Base-by-base conservation (phyloP, 352 stramenopile genomes). In the Aphanomyces stellatus region DNA sequence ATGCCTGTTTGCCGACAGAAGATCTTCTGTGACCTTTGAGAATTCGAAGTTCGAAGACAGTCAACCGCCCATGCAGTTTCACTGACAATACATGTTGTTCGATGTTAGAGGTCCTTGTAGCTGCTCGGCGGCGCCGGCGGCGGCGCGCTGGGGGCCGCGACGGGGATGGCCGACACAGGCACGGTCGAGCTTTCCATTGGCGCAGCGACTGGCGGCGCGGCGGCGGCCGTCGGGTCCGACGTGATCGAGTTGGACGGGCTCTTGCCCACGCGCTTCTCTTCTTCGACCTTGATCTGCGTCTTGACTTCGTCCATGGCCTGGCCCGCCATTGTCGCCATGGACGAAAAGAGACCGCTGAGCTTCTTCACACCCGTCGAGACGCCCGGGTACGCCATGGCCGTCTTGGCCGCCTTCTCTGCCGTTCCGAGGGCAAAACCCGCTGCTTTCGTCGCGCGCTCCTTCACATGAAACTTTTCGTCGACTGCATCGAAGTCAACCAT, bases 261-360 rank as follows among this genome's bases (percentile, higher is more conserved):
- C 25, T 57, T 57, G n/a, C n/a, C n/a, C 49, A 57, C 6, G 13
- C 49, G 49, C 27, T 57, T 57, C 30, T 57, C 49, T 15, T 57
- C 49, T 57, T 57, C 49, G 22, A 57, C 49, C 28, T 51, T 24
- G 55, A 64, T 64, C 27, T 64, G 33, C 19, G 35, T 64, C 55
- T 64, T 64, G 3, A 46, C 37, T 46, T 64, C 55, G 22, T 51
- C 55, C 6, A 64, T 35, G 8, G 55, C 37, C 19, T 51, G n/a
- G 22, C 10, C 31, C 4, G 55, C 55, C 22, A 64, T n/a, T 10
- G 55, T 34, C 35, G 51, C 43, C 15, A 64, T 17, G 4, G 55
- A 64, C 25, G 55, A 64, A 28, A 64, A 64, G 31, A 64, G 22
- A 24, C 55, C 51, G 19, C 37, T 31, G 40, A 64, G 35, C 55